Base-by-base conservation (phyloP, 2,329 filamentous ascomycete genomes). In the Trichoderma brevicompactum region DNA sequence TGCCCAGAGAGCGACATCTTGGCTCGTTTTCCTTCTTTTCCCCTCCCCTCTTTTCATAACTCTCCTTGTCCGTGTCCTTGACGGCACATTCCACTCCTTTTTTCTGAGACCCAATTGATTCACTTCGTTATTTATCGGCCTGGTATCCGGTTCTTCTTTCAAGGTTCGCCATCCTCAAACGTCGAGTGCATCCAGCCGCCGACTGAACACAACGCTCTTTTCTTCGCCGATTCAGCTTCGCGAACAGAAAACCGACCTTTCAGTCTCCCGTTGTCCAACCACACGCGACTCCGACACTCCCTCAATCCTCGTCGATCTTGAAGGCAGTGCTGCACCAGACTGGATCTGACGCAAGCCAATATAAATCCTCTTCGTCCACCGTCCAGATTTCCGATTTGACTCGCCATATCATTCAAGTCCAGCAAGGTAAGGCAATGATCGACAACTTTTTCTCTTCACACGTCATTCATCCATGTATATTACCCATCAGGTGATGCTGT, bases 81-180 rank as follows among this genome's bases (percentile, higher is more conserved):
- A 70, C 72, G 74, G 71, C 69, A 71, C 73, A 72, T 72, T 74
- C 72, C 73, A 74, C 69, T 75, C 73, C 71, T 75, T 68, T 64
- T 34, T 59, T 59, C 40, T 44, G 40, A 61, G 38, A 43, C 59
- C 59, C 43, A 38, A 40, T 46, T 55, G 64, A 46, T 60, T 55
- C 55, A 49, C 48, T 56, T 65, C 63, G 53, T 50, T 58, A 58
- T 44, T 59, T 59, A 58, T 52, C 53, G 63, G 53, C 46, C 41
- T 54, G 34, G 48, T 52, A 48, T 46, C 46, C 55, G 53, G 50
- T 64, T 55, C 60, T 55, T 64, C 60, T 55, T 54, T 64, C 50
- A 46, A 54, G 17, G 54, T 50, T 62, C 36, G 43, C 62, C 52
- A 58, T 52, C 46, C 38, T 53, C 63, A 52, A 28, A 53, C 17